Base-by-base conservation (phyloP, 176 grass and related monocot genomes). In the Ananas comosus region DNA sequence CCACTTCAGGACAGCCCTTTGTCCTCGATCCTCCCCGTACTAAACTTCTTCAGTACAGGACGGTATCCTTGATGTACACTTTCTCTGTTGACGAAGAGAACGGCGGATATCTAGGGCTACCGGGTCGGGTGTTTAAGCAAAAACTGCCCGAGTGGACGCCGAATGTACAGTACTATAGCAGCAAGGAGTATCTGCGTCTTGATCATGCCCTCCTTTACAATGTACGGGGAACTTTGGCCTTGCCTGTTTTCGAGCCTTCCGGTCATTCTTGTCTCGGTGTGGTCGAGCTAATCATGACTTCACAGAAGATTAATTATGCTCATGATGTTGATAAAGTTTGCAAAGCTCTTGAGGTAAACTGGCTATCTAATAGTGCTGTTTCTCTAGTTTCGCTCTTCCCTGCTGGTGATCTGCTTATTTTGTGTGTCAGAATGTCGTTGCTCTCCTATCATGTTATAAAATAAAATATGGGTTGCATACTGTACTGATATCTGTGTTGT, bases 161-260 rank as follows among this genome's bases (percentile, higher is more conserved):
- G 6, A 77, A 77, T 61, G 74, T 77, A n/a, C 74, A 77, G 19
- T 77, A 77, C 13, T 77, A 77, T 49, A 77, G 65, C 52, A 68
- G 74, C 64, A 77, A 58, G 17, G 74, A 77, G 74, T 77, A 77
- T 77, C 64, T 53, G 10, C 74, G 74, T 29, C 74, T 77, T 58
- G 27, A 54, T 65, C 53, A 77, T 77, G 74, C 74, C 27, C 65
- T 77, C 16, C 51, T 56, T 61, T 68, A 77, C 51, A 68, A 77
- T 77, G 65, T 77, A 16, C 74, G 47, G 25, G 65, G 74, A 17
- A 61, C 65, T 28, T 47, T 77, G 51, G 74, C 74, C 42, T 61
- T 77, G 65, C 74, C 74, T 25, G 65, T 77, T 68, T 77, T 77
- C 50, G 74, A 77, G 17, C 65, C 74, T 27, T 59, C 65, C 25